Evolutionary conservation across 768 basidiomycete species (phyloP).

Genomic region (Coprinopsis strossmayeri): DNA sequence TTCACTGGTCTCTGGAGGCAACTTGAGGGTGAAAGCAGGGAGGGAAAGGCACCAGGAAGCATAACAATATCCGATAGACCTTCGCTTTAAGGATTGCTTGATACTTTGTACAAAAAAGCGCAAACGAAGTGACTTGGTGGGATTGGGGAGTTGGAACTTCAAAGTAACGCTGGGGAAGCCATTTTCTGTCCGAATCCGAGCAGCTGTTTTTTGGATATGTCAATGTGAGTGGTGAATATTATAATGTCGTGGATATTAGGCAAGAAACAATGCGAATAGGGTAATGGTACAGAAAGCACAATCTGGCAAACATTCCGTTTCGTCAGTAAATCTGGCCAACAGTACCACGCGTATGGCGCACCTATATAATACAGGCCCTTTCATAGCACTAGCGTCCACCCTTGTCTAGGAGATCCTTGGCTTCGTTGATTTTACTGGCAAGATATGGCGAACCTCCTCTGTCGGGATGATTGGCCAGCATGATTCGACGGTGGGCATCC

Average conservation of each 20-base stretch:
- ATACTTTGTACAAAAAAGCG: too few species aligned
- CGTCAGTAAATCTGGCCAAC: not conserved
- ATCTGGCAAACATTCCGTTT: not conserved
- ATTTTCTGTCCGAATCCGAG: too few species aligned
- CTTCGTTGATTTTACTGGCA: constrained; percentile 98
- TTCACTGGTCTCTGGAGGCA: too few species aligned
- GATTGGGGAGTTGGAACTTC: too few species aligned
- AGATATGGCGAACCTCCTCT: constrained; percentile 97
- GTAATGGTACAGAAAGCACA: constrained; percentile 8
- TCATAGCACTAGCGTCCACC: constrained; percentile 31
- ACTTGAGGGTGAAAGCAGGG: not conserved
- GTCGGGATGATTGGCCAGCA: constrained; percentile 99
- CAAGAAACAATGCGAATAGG: constrained; percentile 6
- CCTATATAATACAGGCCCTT: not conserved
- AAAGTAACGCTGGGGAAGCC: too few species aligned
- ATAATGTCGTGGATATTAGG: constrained; percentile 7
- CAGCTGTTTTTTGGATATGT: too few species aligned
- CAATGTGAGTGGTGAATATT: constrained; percentile 9
- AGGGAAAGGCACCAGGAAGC: not conserved
- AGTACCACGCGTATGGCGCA: not conserved
- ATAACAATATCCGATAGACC: too few species aligned
- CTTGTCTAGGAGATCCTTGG: constrained; percentile 87
- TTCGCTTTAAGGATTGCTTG: too few species aligned
- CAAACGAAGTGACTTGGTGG: too few species aligned
- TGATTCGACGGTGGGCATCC: constrained; percentile 93